These are phyloP conservation scores for Cyclotella choctawhatcheeana DNA, from an alignment of 108 stramenopile genomes.

Conservation along the genomic window DNA sequence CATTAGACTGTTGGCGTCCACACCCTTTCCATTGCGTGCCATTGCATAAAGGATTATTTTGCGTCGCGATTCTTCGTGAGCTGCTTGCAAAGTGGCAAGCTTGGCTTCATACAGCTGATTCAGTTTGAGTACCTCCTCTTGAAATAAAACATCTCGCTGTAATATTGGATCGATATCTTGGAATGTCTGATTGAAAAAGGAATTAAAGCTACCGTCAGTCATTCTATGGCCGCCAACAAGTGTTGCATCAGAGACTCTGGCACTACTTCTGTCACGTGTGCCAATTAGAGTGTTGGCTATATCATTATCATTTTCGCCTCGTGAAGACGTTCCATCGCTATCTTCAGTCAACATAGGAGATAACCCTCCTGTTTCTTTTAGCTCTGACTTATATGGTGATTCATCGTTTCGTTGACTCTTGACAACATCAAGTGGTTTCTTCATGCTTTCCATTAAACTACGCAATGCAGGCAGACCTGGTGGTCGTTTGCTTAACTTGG, in stretches of 20 bases:
- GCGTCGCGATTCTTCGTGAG: constrained; percentile 83
- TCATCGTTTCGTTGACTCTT: constrained; percentile 35
- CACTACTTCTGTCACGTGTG: constrained; percentile 19
- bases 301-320: constrained; percentile 14
- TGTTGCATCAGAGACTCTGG: neutral
- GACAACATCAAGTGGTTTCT: constrained; percentile 55
- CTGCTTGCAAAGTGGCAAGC: constrained; percentile 63
- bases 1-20: constrained; percentile 82
- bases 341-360: constrained; percentile 27
- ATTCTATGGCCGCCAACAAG: constrained; percentile 9
- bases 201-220: constrained; percentile 33
- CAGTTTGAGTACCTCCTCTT: constrained; percentile 70
- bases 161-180: constrained; percentile 71
- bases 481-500: constrained; percentile 19
- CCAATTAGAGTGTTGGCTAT: constrained; percentile 8
- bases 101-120: constrained; percentile 75
- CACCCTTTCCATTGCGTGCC: constrained; percentile 69
- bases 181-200: constrained; percentile 52
- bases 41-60: constrained; percentile 82
- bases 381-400: neutral
- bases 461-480: constrained; percentile 73
- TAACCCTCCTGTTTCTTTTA: constrained; percentile 4
- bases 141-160: constrained; percentile 64
- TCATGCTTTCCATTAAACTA: constrained; percentile 76
- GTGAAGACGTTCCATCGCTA: constrained; percentile 24